Conservation (phyloP, 1,284 basidiomycete genomes). For the Wolfiporia cocos region DNA sequence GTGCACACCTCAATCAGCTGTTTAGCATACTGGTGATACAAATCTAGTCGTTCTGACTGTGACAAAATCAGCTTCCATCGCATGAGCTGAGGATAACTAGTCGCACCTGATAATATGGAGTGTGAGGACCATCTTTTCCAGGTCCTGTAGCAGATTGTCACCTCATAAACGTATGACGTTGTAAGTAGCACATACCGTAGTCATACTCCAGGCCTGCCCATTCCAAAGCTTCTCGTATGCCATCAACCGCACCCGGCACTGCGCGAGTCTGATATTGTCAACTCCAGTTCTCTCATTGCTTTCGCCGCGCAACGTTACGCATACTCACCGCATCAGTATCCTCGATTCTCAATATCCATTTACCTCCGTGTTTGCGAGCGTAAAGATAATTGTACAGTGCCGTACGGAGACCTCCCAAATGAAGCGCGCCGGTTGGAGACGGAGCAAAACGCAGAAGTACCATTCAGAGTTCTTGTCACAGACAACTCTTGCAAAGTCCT, state of each 20-base stretch:
- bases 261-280: constrained; percentile 56
- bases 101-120: constrained; percentile 78
- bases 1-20: constrained; percentile 64
- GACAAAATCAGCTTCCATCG: background rate
- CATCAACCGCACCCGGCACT: constrained; percentile 82
- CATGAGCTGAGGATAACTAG: background rate
- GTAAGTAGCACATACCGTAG: constrained; percentile 52
- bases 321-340: constrained; percentile 88
- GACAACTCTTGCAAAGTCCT: too few relatives aligned
- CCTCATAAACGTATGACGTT: constrained; percentile 3
- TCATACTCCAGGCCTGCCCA: constrained; percentile 97
- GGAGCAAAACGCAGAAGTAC: constrained; percentile 89
- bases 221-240: constrained; percentile 68
- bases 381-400: constrained; percentile 92
- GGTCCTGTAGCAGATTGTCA: constrained; percentile 63
- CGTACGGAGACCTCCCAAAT: constrained; percentile 94
- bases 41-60: constrained; percentile 83
- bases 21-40: constrained; percentile 74
- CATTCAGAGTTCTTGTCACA: constrained; percentile 35
- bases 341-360: constrained; percentile 90
- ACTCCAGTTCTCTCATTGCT: too few relatives aligned
- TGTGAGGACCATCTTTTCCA: constrained; percentile 64
- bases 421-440: constrained; percentile 91
- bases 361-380: constrained; percentile 75
- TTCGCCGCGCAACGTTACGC: too few relatives aligned